A percentile compares a stretch with the other conserved stretches of the same genome.
Conservation (phyloP, 495 filamentous ascomycete species). For the Neurospora cerealis region DNA sequence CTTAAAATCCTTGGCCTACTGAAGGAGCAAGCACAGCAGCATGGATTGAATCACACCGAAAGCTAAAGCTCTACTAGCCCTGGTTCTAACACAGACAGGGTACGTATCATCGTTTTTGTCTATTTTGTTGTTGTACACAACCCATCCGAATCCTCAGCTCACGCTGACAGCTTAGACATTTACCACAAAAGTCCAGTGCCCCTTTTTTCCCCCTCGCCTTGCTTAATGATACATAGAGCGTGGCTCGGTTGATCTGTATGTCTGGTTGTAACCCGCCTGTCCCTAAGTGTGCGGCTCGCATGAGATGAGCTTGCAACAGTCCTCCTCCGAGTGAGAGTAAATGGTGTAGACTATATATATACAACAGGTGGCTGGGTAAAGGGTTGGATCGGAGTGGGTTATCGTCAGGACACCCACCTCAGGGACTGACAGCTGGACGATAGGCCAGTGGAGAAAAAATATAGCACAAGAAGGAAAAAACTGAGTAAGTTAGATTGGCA, state of each 20-base stretch:
- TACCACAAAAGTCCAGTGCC: background rate
- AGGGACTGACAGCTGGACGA: background rate
- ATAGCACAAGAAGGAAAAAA: background rate
- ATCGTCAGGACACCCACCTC: background rate
- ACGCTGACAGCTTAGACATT: background rate
- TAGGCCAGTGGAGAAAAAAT: background rate
- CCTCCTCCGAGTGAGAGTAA: background rate
- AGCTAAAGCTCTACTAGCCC: background rate
- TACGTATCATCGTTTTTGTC: background rate
- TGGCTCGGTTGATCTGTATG: background rate
- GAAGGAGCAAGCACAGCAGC: background rate
- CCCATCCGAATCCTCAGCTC: background rate
- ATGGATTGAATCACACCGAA: background rate
- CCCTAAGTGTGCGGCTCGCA: background rate
- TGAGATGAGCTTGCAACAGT: background rate
- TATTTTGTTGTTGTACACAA: background rate
- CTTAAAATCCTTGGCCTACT: background rate
- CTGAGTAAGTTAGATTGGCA: background rate
- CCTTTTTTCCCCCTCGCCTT: background rate
- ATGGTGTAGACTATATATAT: background rate
- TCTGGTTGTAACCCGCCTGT: background rate
- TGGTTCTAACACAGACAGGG: background rate
- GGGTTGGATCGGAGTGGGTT: background rate
- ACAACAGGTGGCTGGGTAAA: background rate
- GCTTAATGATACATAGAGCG: background rate